A percentile compares a stretch with the other conserved stretches of the same genome.
These are phyloP conservation scores for Thinopyrum obtusiflorum DNA, from an alignment of 202 grass and related monocot species.

Conservation along the genomic window DNA sequence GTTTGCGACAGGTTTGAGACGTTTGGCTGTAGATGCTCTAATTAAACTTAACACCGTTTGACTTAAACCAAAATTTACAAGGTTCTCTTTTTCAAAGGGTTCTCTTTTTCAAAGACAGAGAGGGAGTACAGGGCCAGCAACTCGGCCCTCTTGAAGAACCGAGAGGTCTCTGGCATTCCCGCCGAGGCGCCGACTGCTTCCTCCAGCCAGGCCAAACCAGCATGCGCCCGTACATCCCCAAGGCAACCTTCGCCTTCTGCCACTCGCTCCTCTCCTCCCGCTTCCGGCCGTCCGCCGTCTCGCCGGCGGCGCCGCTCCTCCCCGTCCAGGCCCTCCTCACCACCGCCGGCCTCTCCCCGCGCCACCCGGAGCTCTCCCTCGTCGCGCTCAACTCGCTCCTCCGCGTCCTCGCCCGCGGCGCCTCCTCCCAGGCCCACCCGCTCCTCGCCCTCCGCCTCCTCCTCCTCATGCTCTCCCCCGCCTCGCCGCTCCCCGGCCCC, in stretches of 20 bases:
- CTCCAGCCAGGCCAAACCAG: neutral
- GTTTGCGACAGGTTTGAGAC: no score
- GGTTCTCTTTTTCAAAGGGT: no score
- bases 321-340: constrained; percentile 64
- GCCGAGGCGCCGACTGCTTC: neutral
- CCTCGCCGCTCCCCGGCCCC: constrained; percentile 43
- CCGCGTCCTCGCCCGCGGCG: constrained; percentile 48
- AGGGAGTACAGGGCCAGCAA: neutral
- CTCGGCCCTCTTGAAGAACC: neutral
- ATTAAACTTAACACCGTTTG: no score
- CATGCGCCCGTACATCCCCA: constrained; percentile 49
- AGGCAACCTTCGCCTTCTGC: constrained; percentile 47
- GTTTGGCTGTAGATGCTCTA: no score
- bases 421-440: constrained; percentile 40
- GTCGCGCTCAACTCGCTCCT: constrained; percentile 58
- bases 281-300: constrained; percentile 36
- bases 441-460: constrained; percentile 54
- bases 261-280: constrained; percentile 37
- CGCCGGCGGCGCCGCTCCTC: constrained; percentile 22
- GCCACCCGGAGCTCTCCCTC: constrained; percentile 53
- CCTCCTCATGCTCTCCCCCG: constrained; percentile 55
- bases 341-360: constrained; percentile 53
- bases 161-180: neutral
- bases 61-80: no score
- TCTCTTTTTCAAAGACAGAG: no score